phyloP scores from a whole-genome alignment of 163 green algal species.

The Volvox carteri region DNA sequence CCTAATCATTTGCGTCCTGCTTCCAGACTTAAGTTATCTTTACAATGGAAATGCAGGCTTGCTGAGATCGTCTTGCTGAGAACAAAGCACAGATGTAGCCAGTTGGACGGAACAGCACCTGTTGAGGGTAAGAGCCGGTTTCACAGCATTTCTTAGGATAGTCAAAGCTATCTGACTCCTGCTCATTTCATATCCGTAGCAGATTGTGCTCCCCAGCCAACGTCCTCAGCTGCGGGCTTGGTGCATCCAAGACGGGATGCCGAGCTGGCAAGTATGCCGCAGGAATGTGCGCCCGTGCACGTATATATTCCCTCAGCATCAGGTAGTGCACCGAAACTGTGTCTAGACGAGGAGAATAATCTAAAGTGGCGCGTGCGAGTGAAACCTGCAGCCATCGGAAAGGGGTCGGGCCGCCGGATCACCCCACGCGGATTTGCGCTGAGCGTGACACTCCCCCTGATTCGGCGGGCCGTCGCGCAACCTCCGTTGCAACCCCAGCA shows the following conservation, averaged over 20 bases:
- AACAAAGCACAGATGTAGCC: not conserved
- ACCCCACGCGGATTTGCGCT: not conserved
- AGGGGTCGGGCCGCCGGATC: not conserved
- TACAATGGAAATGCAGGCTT: not conserved
- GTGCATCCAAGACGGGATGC: not conserved
- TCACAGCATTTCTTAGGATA: not conserved
- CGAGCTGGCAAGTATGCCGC: too few relatives aligned
- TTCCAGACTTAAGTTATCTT: too few relatives aligned
- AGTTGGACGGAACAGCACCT: not conserved
- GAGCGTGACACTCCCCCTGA: not conserved
- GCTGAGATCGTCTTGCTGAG: not conserved
- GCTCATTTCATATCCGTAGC: not conserved
- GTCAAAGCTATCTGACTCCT: not conserved
- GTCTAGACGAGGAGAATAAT: not conserved
- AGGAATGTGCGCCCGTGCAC: too few relatives aligned
- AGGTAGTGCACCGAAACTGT: not conserved
- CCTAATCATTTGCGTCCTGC: too few relatives aligned
- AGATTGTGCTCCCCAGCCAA: not conserved
- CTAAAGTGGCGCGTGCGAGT: not conserved
- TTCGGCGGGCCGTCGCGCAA: not conserved
- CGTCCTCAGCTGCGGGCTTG: not conserved
- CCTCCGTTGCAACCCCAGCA: not conserved
- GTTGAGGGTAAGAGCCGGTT: not conserved
- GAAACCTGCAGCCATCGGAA: not conserved
- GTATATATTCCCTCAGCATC: too few relatives aligned